These are phyloP conservation scores for Chernovozyma sophiae-reginae DNA, from an alignment of 1,139 yeast species.

Conservation along the genomic window DNA sequence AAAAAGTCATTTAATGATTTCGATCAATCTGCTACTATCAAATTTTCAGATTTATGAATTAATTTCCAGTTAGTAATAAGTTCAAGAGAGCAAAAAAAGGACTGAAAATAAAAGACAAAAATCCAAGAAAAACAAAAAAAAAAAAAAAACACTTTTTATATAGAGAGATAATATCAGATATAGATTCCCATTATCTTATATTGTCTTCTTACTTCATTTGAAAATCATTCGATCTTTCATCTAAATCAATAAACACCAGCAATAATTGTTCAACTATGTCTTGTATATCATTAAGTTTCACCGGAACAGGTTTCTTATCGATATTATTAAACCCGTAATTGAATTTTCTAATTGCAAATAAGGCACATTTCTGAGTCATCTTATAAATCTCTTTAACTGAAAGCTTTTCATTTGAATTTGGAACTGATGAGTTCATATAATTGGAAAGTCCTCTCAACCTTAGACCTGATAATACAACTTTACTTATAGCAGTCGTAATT, in stretches of 20 bases:
- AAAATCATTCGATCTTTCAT: constrained; percentile 8
- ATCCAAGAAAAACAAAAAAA: too few species aligned
- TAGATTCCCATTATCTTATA: too few species aligned
- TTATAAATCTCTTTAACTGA: constrained; percentile 40
- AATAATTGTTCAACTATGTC: constrained; percentile 34
- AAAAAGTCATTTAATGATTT: constrained; percentile 13
- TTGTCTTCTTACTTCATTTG: too few species aligned
- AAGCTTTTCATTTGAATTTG: constrained; percentile 24
- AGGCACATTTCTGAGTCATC: constrained; percentile 39
- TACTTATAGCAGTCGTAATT: constrained; percentile 30
- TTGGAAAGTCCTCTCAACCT: constrained; percentile 39
- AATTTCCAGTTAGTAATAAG: constrained; percentile 1
- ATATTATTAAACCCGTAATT: constrained; percentile 24
- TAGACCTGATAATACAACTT: constrained; percentile 38
- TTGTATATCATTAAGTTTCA: constrained; percentile 29
- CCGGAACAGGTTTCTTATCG: constrained; percentile 9
- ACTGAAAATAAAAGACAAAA: too few species aligned
- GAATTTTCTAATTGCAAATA: constrained; percentile 37
- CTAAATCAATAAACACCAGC: constrained; percentile 33
- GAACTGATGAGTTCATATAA: constrained; percentile 16
- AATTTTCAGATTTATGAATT: constrained; percentile 11
- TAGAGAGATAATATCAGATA: too few species aligned
- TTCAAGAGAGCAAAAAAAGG: neutral
- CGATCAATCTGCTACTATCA: constrained; percentile 11
- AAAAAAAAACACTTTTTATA: neutral